Evolutionary conservation across 2,329 filamentous ascomycete species (phyloP).

Genomic region (Akanthomyces lecanii): DNA sequence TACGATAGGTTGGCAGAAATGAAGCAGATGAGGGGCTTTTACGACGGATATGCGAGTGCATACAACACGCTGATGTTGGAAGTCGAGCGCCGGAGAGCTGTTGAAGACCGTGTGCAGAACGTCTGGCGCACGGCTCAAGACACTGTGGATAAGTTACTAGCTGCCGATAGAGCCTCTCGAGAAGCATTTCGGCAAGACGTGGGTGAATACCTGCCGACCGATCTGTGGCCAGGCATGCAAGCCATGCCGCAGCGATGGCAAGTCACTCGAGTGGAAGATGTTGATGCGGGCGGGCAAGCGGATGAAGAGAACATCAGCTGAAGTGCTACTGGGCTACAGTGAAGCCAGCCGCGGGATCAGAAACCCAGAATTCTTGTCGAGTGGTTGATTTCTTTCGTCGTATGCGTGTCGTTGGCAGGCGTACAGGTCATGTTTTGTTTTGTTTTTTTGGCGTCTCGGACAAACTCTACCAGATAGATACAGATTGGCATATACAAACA

Average conservation of each 20-base stretch:
- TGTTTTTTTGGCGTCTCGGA: neutral
- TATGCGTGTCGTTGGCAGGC: neutral
- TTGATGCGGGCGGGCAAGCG: conserved; percentile 4
- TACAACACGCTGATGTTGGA: conserved; percentile 85
- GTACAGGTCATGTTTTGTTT: neutral
- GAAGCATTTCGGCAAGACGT: conserved; percentile 77
- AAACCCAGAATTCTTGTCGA: neutral
- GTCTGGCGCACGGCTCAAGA: conserved; percentile 75
- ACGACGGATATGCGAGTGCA: conserved; percentile 77
- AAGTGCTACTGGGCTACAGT: neutral
- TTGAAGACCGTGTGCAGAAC: conserved; percentile 68
- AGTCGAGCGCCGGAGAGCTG: conserved; percentile 66
- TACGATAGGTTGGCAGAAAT: conserved; percentile 69
- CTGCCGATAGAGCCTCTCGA: conserved; percentile 67
- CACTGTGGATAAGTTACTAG: conserved; percentile 69
- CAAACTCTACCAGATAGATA: neutral
- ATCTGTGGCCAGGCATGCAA: conserved; percentile 78
- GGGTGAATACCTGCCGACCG: conserved; percentile 79
- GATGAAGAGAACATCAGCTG: neutral
- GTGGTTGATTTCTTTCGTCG: neutral
- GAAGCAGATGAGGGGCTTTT: conserved; percentile 72
- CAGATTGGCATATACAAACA: conserved; percentile 12
- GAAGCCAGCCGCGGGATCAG: neutral
- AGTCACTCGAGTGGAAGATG: conserved; percentile 36
- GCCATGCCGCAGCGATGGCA: conserved; percentile 52